Conservation (phyloP, 306 rosid genomes). For the Alnus glutinosa region DNA sequence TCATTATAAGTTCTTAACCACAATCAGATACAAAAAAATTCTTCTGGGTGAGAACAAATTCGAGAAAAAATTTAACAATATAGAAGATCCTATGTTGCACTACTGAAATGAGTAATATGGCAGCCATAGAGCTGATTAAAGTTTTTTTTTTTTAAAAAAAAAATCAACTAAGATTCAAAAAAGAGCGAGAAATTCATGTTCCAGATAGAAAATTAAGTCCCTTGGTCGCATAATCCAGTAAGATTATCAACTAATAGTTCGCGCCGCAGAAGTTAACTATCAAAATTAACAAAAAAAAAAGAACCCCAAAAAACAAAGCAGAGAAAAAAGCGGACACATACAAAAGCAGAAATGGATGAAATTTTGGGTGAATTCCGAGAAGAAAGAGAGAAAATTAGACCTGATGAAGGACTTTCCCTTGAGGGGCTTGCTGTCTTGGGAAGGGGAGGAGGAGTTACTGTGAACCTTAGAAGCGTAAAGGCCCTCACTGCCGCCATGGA, state of each 20-base stretch:
- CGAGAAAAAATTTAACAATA: not conserved
- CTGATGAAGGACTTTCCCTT: slow-evolving; percentile 74
- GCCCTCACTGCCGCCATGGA: slow-evolving; percentile 94
- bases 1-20: not conserved
- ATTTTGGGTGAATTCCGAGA: not conserved
- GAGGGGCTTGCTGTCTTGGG: slow-evolving; percentile 35
- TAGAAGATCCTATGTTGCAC: not conserved
- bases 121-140: not conserved
- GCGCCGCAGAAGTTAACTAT: not conserved
- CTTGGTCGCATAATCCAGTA: not conserved
- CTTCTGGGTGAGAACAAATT: not conserved
- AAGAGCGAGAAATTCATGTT: not conserved
- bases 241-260: not conserved
- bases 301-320: not conserved
- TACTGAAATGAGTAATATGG: not conserved
- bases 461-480: slow-evolving; percentile 59
- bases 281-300: not conserved
- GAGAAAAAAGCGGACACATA: not conserved
- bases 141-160: no score
- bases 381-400: slow-evolving; percentile 21
- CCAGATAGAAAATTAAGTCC: not conserved
- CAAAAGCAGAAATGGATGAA: not conserved
- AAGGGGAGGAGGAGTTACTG: slow-evolving; percentile 16
- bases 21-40: not conserved
- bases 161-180: not conserved